Evolutionary conservation across 2,329 filamentous ascomycete species (phyloP).

Genomic region (Diplocarpon rosae): DNA sequence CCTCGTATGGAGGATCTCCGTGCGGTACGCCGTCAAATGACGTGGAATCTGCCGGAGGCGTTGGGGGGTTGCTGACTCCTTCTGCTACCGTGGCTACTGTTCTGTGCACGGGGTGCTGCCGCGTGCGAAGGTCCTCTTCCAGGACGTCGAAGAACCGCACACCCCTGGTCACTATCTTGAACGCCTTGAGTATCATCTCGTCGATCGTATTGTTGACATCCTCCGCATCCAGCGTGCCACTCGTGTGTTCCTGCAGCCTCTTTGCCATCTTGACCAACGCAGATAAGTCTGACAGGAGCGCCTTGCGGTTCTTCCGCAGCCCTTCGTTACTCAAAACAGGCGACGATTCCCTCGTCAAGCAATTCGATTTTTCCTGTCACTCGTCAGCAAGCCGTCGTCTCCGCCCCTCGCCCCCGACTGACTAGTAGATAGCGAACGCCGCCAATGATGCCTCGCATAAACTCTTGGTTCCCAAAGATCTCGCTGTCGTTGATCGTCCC

Average conservation of each 20-base stretch:
- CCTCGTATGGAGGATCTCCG: constrained; percentile 33
- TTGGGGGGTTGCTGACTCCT: constrained; percentile 47
- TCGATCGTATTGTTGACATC: constrained; percentile 70
- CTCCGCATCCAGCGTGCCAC: constrained; percentile 31
- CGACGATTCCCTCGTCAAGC: constrained; percentile 69
- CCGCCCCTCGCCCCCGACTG: constrained; percentile 31
- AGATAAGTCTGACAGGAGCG: constrained; percentile 79
- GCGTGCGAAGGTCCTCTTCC: constrained; percentile 48
- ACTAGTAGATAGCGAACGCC: constrained; percentile 85
- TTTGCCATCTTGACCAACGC: constrained; percentile 83
- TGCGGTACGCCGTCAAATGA: constrained; percentile 33
- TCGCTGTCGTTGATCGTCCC: constrained; percentile 64
- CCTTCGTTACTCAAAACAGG: constrained; percentile 65
- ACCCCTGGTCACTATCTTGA: constrained; percentile 84
- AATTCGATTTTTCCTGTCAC: constrained; percentile 71
- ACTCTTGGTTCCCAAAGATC: constrained; percentile 83
- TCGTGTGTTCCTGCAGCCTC: constrained; percentile 62
- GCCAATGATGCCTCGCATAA: constrained; percentile 87
- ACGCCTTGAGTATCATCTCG: constrained; percentile 86
- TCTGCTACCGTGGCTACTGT: constrained; percentile 49
- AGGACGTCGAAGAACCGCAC: constrained; percentile 84
- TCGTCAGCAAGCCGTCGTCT: constrained; percentile 5
- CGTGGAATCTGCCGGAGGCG: constrained; percentile 49
- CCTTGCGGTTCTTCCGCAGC: constrained; percentile 73
- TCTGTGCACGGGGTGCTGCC: constrained; percentile 41